These are phyloP conservation scores for Mortierella sp. DNA, from an alignment of 371 early-diverging fungal genomes.

Conservation along the genomic window DNA sequence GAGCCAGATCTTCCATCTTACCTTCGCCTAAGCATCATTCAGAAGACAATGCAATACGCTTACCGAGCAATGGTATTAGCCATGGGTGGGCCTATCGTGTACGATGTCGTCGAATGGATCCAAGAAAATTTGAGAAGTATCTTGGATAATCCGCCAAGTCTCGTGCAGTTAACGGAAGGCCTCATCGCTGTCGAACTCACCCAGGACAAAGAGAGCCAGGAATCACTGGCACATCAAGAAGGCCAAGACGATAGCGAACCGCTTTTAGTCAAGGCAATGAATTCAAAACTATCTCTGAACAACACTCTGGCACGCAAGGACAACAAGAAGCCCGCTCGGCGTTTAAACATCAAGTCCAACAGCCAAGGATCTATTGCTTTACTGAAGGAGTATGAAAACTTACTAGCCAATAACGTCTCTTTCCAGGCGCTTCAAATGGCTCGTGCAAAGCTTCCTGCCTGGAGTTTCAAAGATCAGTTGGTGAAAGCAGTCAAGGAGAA, in stretches of 20 bases:
- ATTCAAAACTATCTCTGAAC: constrained; percentile 13
- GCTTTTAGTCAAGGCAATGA: constrained; percentile 17
- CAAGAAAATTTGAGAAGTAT: constrained; percentile 68
- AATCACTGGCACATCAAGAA: constrained; percentile 20
- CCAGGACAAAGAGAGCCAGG: constrained; percentile 37
- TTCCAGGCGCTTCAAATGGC: constrained; percentile 67
- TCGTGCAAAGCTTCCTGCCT: constrained; percentile 77
- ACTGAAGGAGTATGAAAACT: constrained; percentile 41
- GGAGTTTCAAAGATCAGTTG: constrained; percentile 67
- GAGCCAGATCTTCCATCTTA: constrained; percentile 78
- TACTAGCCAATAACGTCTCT: constrained; percentile 54
- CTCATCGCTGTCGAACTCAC: constrained; percentile 49
- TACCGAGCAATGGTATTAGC: constrained; percentile 57
- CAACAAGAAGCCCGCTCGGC: constrained; percentile 15
- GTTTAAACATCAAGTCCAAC: constrained; percentile 49
- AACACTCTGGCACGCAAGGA: constrained; percentile 7
- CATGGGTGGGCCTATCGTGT: constrained; percentile 79
- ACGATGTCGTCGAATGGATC: constrained; percentile 77
- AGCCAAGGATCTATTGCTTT: constrained; percentile 44
- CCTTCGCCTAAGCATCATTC: constrained; percentile 75
- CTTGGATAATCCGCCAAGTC: constrained; percentile 73
- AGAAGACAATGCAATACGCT: constrained; percentile 68
- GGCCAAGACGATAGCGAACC: constrained; percentile 13
- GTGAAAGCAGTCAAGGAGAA: constrained; percentile 64
- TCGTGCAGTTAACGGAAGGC: constrained; percentile 66